These are phyloP conservation scores for Saitozyma podzolica DNA, from an alignment of 768 basidiomycete genomes.

Conservation along the genomic window DNA sequence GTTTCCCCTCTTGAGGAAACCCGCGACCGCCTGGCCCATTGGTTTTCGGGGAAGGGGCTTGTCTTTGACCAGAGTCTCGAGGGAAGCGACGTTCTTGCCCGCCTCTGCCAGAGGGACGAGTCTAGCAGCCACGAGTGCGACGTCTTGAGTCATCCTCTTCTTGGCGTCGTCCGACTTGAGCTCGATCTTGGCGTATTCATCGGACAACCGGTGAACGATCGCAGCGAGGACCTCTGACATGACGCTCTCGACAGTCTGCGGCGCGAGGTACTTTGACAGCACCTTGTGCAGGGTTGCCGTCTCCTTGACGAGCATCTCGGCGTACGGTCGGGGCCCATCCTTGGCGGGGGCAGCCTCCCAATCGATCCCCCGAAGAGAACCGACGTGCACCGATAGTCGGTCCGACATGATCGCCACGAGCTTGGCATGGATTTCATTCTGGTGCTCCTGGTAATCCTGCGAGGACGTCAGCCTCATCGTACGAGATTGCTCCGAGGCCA, in stretches of 20 bases:
- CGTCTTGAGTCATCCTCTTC: constrained; percentile 79
- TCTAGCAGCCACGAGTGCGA: constrained; percentile 71
- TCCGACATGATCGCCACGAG: constrained; percentile 98
- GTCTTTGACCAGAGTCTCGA: constrained; percentile 82
- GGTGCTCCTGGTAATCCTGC: constrained; percentile 97
- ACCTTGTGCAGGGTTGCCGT: constrained; percentile 95
- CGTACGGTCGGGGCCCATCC: constrained; percentile 60
- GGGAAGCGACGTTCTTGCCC: constrained; percentile 63
- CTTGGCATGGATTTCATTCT: constrained; percentile 97
- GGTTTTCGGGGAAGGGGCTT: constrained; percentile 59
- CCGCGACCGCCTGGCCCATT: constrained; percentile 39
- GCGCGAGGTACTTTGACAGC: constrained; percentile 80
- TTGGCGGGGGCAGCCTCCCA: constrained; percentile 61
- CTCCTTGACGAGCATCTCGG: constrained; percentile 90
- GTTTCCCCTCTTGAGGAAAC: constrained; percentile 27
- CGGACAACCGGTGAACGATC: constrained; percentile 84
- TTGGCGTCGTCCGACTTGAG: constrained; percentile 81
- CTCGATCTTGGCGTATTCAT: constrained; percentile 80
- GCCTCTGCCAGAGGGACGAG: constrained; percentile 74
- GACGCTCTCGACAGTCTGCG: constrained; percentile 81
- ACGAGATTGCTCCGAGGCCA: neutral
- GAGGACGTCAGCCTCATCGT: constrained; percentile 8
- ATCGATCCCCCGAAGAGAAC: constrained; percentile 74
- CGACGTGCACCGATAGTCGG: constrained; percentile 79
- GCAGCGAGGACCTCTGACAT: constrained; percentile 94